Base-by-base conservation (phyloP, 1,139 yeast species). In the Pichia sp. region DNA sequence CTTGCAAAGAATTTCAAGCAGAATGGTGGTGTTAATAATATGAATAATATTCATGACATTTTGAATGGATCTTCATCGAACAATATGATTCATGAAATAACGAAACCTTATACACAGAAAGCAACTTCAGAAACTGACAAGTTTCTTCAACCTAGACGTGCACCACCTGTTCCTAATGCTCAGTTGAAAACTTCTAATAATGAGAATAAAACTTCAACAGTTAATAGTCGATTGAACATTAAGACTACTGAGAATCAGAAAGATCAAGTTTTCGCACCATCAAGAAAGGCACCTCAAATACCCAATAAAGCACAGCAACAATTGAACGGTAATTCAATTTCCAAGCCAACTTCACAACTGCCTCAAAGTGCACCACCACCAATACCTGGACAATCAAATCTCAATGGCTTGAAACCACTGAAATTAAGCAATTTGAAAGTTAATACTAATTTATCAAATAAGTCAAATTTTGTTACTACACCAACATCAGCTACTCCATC, bases 81-180 rank as follows among this genome's bases (percentile, higher is more conserved):
- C 6, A 45, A 43, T 26, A 37, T 58, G 18, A 37, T 57, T n/a
- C 49, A 44, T 38, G 58, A 55, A 39, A 55, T 56, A 14, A 55
- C 59, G 3, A 57, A 56, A 44, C 61, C 60, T 10, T 56, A 57
- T 37, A 49, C 56, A n/a, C 28, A 45, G 19, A 41, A 36, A 30
- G n/a, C n/a, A n/a, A 33, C 25, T 34, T 62, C 46, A 69, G 72
- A 4, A 72, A 50, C 50, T 14, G 50, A 54, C 7, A 67, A 63
- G 34, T 67, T 71, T 43, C 58, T 68, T 4, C 78, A 79, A 9
- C 66, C 64, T 8, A 67, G 80, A 58, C 68, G 66, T 40, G 80
- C 80, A 1, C 81, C 81, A 1, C 71, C 77, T 17, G 78, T 77
- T 7, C 79, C 79, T 15, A 43, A 47, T 15, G 19, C 18, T n/a